phyloP scores from a whole-genome alignment of 768 basidiomycete genomes.

The Fistulinella prunicolor region DNA sequence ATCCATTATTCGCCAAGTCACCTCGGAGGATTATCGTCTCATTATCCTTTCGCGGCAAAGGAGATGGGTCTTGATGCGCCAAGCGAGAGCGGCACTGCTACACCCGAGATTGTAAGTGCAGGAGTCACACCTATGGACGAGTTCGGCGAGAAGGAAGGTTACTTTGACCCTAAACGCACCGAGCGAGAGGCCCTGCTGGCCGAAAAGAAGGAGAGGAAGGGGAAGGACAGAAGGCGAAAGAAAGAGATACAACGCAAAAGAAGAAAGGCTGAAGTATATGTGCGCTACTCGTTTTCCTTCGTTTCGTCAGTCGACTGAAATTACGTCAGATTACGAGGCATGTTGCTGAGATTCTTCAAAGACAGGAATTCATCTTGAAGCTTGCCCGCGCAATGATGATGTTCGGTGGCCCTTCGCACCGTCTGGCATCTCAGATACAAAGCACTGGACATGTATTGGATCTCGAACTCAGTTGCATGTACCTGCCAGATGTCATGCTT shows the following conservation, averaged over 20 bases:
- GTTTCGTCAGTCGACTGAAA: background rate
- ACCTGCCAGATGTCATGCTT: conserved; percentile 72
- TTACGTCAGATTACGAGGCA: conserved; percentile 68
- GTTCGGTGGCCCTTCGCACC: conserved; percentile 82
- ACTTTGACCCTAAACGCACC: conserved; percentile 31
- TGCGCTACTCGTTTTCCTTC: conserved; percentile 34
- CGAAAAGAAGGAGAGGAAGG: conserved; percentile 26
- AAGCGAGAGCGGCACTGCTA: conserved; percentile 17
- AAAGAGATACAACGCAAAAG: conserved; percentile 50
- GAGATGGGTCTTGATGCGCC: conserved; percentile 7
- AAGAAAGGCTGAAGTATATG: conserved; percentile 75
- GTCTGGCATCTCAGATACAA: conserved; percentile 77
- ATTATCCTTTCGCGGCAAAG: conserved; percentile 4
- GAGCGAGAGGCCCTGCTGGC: conserved; percentile 23
- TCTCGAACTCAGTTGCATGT: conserved; percentile 68
- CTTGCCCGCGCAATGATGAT: conserved; percentile 86
- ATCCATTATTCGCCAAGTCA: conserved; percentile 16
- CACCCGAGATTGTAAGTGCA: conserved; percentile 16
- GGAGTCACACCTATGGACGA: conserved; percentile 19
- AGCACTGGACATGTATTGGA: conserved; percentile 79
- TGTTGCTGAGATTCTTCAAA: conserved; percentile 74
- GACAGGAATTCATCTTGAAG: conserved; percentile 85
- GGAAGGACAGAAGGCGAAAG: conserved; percentile 29
- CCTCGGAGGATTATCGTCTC: conserved; percentile 8
- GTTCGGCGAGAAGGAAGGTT: conserved; percentile 24